Evolutionary conservation across 805 yeast species (phyloP).

Genomic region (Hanseniaspora vineae): DNA sequence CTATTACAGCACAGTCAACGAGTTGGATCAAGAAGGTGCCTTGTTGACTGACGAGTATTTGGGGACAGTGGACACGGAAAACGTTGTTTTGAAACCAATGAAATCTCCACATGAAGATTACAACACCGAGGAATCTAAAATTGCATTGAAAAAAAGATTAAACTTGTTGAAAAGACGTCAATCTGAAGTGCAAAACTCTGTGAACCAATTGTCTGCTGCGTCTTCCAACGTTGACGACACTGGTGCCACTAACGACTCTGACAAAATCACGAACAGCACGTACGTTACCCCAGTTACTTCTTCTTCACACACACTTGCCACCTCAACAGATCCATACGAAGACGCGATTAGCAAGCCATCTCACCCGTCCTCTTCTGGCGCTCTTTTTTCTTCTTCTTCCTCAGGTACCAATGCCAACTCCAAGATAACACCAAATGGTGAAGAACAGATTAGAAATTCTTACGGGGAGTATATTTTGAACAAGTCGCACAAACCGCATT

Average conservation of each 20-base stretch:
- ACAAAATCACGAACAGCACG: background rate
- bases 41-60: conserved; percentile 22
- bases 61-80: conserved; percentile 5
- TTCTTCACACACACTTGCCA: conserved; percentile 13
- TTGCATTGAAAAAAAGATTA: conserved; percentile 8
- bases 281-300: conserved; percentile 4
- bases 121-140: conserved; percentile 9
- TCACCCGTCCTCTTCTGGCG: too few species aligned
- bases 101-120: conserved; percentile 7
- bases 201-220: background rate
- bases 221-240: background rate
- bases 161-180: conserved; percentile 5
- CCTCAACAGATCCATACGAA: conserved; percentile 17
- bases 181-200: background rate
- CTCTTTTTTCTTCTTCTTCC: conserved; percentile 6
- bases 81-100: conserved; percentile 2
- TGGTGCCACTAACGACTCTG: background rate
- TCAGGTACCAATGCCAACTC: conserved; percentile 1
- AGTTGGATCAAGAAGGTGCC: conserved; percentile 24
- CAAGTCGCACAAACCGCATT: conserved; percentile 36
- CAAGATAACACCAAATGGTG: background rate
- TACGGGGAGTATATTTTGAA: conserved; percentile 19
- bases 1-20: conserved; percentile 21
- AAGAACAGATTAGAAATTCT: conserved; percentile 16
- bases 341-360: conserved; percentile 6